Evolutionary conservation across 1,139 yeast species (phyloP).

Genomic region (Trichomonascaceae sp.): DNA sequence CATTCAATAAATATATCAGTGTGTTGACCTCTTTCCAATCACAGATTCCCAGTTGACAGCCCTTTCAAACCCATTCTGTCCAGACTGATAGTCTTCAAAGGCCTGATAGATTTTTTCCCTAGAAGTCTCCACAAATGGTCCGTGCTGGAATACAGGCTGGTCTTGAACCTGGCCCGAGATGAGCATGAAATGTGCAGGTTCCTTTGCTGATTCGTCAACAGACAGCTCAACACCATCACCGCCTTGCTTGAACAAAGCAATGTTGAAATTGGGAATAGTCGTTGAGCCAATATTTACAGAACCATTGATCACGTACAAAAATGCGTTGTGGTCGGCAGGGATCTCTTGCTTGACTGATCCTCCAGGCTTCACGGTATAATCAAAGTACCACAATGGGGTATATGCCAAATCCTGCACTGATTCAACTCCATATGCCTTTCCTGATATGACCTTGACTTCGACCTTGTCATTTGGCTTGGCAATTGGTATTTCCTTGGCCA

Average conservation of each 20-base stretch:
- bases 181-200: slow-evolving; percentile 52
- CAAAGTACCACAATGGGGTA: slow-evolving; percentile 76
- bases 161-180: slow-evolving; percentile 73
- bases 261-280: slow-evolving; percentile 42
- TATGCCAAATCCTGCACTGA: slow-evolving; percentile 73
- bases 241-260: slow-evolving; percentile 38
- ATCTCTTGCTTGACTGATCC: slow-evolving; percentile 59
- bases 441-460: slow-evolving; percentile 68
- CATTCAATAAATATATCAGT: not conserved
- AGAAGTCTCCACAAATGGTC: slow-evolving; percentile 78
- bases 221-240: slow-evolving; percentile 25
- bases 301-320: slow-evolving; percentile 67
- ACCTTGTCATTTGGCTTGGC: slow-evolving; percentile 64
- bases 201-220: slow-evolving; percentile 23
- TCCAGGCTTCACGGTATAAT: slow-evolving; percentile 60
- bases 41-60: slow-evolving; percentile 62
- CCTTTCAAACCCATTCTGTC: slow-evolving; percentile 67
- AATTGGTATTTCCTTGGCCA: slow-evolving; percentile 64
- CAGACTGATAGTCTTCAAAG: slow-evolving; percentile 61
- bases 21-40: slow-evolving; percentile 38
- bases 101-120: slow-evolving; percentile 60
- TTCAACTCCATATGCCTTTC: slow-evolving; percentile 67
- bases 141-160: slow-evolving; percentile 79
- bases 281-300: slow-evolving; percentile 40
- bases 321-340: slow-evolving; percentile 61